A percentile compares a stretch with the other conserved stretches of the same genome.
Evolutionary conservation across 1,284 basidiomycete species (phyloP).

Genomic region (Heliocybe sulcata): DNA sequence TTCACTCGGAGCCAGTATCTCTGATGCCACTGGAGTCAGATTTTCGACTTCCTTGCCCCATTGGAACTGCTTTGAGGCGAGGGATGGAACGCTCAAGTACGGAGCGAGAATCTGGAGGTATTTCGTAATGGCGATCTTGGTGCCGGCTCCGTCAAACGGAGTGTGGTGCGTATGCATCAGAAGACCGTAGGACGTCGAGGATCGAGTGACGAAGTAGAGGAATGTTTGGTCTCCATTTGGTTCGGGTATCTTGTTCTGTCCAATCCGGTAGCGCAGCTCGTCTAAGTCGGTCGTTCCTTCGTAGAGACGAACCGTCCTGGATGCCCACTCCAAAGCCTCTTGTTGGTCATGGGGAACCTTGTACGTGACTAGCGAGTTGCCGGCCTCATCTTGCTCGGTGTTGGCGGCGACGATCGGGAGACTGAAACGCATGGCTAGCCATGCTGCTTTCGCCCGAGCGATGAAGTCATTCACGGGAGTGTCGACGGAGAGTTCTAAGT

Average conservation of each 20-base stretch:
- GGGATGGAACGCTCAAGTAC: constrained; percentile 4
- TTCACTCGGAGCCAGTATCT: background rate
- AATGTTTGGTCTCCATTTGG: constrained; percentile 12
- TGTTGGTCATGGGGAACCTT: too few relatives aligned
- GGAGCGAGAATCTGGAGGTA: constrained; percentile 8
- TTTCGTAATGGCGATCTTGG: constrained; percentile 9
- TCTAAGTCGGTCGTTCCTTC: background rate
- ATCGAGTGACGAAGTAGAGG: constrained; percentile 10
- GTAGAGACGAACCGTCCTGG: too few relatives aligned
- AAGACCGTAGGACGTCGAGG: constrained; percentile 8
- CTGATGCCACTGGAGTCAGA: constrained; percentile 7
- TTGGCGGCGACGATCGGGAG: too few relatives aligned
- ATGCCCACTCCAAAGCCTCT: too few relatives aligned
- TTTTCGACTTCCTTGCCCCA: constrained; percentile 7
- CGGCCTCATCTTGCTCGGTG: too few relatives aligned
- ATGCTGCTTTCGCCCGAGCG: too few relatives aligned
- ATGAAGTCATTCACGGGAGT: too few relatives aligned
- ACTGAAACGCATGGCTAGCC: too few relatives aligned
- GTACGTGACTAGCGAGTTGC: too few relatives aligned
- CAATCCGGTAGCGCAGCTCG: constrained; percentile 9
- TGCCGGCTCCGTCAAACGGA: constrained; percentile 13
- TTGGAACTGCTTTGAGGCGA: constrained; percentile 3
- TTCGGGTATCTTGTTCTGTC: constrained; percentile 7
- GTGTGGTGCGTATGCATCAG: constrained; percentile 11
- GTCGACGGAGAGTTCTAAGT: too few relatives aligned